These are phyloP conservation scores for Exophiala sp. DNA, from an alignment of 2,329 filamentous ascomycete species.

Conservation along the genomic window DNA sequence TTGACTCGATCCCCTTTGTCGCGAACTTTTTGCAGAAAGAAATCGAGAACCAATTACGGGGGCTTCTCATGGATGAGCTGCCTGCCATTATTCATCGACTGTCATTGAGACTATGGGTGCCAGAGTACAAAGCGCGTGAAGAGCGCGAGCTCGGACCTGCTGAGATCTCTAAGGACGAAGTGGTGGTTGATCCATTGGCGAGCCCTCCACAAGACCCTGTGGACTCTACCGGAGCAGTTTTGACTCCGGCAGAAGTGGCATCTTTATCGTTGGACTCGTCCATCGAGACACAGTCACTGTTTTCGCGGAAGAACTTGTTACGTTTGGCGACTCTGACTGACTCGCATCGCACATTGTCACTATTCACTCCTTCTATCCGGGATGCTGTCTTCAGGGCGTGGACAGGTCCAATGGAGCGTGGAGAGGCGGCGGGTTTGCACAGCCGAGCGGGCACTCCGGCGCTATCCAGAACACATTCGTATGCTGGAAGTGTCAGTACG, in stretches of 20 bases:
- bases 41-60: constrained; percentile 86
- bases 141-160: constrained; percentile 48
- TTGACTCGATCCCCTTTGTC: constrained; percentile 97
- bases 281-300: constrained; percentile 77
- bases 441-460: constrained; percentile 41
- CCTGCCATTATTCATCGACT: constrained; percentile 93
- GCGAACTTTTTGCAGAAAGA: constrained; percentile 93
- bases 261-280: constrained; percentile 72
- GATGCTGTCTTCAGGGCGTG: constrained; percentile 90
- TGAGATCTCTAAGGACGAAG: constrained; percentile 52
- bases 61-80: constrained; percentile 95
- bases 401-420: constrained; percentile 69
- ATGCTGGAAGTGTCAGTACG: constrained; percentile 45
- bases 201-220: constrained; percentile 76
- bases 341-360: constrained; percentile 80
- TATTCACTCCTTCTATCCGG: constrained; percentile 84
- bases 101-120: constrained; percentile 81
- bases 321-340: constrained; percentile 76
- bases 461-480: constrained; percentile 59
- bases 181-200: constrained; percentile 70
- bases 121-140: constrained; percentile 70
- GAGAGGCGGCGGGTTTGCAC: constrained; percentile 45
- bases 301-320: constrained; percentile 90
- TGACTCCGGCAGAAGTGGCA: constrained; percentile 70
- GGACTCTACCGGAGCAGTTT: constrained; percentile 68